Base-by-base conservation (phyloP, 306 rosid species). In the Castanea sativa region DNA sequence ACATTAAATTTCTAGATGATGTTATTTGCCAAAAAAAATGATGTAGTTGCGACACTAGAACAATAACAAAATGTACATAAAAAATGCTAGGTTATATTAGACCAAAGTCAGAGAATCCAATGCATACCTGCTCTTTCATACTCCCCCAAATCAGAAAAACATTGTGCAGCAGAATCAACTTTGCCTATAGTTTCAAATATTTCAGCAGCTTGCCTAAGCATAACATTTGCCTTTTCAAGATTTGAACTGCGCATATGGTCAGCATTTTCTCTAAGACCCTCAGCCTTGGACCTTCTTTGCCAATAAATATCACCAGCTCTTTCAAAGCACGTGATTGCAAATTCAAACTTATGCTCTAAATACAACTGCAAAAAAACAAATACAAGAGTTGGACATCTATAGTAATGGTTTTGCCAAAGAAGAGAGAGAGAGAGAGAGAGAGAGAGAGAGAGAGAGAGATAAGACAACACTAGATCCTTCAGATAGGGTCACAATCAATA, bases 251-350 rank as follows among this genome's bases (percentile, higher is more conserved):
- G 88, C 82, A 91, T 84, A 11, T 75, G 77, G 21, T 84, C 82
- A 49, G 97, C 94, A 16, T 11, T 78, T 27, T 90, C 88, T 82
- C 86, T 83, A 45, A 89, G 94, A 41, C 91, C 97, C 3, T 89
- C 60, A 55, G 94, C 98, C 79, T 80, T 89, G 5, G 94, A 89
- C 88, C 77, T 91, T 68, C 80, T 84, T 81, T 93, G 93, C 97
- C 98, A 93, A 35, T 88, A 86, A 18, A 74, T 51, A 76, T 93
- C 94, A 61, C 83, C 84, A 30, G 93, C 98, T 83, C 87, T 90
- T 81, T 90, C 92, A 85, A 93, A 93, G 71, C 97, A 93, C 85
- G 80, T 86, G 56, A 89, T 90, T 27, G 97, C 97, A 90, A 83
- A 85, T 88, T 85, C 90, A 49, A 76, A 93, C 59, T 91, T 93